Base-by-base conservation (phyloP, 768 basidiomycete genomes). In the Baorangia bicolor region DNA sequence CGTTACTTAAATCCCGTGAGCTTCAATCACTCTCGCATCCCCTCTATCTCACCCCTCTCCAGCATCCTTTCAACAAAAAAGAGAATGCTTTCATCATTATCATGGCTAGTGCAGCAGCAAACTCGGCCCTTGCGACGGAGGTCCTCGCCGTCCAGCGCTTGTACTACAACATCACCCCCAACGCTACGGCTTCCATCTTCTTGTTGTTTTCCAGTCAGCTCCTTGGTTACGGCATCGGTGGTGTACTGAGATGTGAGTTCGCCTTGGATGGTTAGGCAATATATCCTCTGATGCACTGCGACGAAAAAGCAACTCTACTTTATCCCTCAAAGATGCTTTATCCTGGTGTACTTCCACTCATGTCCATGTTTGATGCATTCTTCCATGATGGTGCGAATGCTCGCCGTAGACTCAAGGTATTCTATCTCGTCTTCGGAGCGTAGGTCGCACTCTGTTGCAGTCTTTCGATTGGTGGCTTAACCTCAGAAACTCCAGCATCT, bases 41-140 rank as follows among this genome's bases (percentile, higher is more conserved):
- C n/a, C 8, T 51, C 48, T 33, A 16, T 28, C 61, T 58, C 21
- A 55, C 25, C 18, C 9, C 40, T 39, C 21, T n/a, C 28, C n/a
- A 82, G 81, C 75, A 78, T 25, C 79, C 82, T 3, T 83, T 82
- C 69, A 83, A 83, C 65, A 83, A 80, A 66, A 83, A 83, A 53
- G 82, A 84, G 62, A 80, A 81, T 64, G 79, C 81, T 0, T 81
- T 83, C 58, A 78, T 83, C 33, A 75, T 83, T 11, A 81, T 83
- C 53, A 83, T 83, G 82, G 63, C 82, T 21, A 76, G 78, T 54
- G 80, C 82, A 3, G 81, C 81, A 4, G 77, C 81, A 16, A 81
- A 77, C 42, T 75, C 78, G 0, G 81, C 82, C 4, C 73, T 83
- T 14, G 82, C 74, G 2, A 83, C 81, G 0, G 81, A 83, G 45